Base-by-base conservation (phyloP, 768 basidiomycete genomes). In the Leccinum subtestaceum region DNA sequence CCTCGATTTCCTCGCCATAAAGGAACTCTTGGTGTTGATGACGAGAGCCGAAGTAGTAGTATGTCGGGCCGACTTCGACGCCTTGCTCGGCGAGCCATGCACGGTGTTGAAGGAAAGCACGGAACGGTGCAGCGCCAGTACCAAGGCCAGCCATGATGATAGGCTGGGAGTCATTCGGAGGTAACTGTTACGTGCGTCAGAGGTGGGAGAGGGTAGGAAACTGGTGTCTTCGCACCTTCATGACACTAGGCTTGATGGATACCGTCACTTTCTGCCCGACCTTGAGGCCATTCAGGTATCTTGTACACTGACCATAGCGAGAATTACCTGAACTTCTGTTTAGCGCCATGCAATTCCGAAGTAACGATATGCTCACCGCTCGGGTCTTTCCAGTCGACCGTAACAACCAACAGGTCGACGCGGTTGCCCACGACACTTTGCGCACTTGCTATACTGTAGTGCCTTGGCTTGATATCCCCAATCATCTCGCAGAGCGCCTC, bases 31-130 rank as follows among this genome's bases (percentile, higher is more conserved):
- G 86, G 29, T 90, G 89, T 72, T 92, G 91, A 73, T 98, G 89
- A 57, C 97, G 92, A 58, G 96, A 95, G 57, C 97, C 97, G 72
- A 99, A 99, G 81, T 99, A 99, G 80, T 99, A 98, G 72, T 98
- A 88, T 10, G 93, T 84, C 2, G 96, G 96, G 0, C 97, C 97
- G 59, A 97, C 85, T 53, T 89, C 80, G 63, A 88, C 77, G 27
- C 89, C 88, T 70, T 91, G 87, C 31, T 85, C 74, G 31, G 83
- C 80, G 57, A 95, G 87, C 82, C 81, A 85, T 7, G 93, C 94
- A 58, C 96, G 88, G 74, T 99, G 87, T 73, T 99, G 97, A 60
- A 98, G 85, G 83, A 98, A 99, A 7, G 97, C 97, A 58, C 97
- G 93, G 90, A 99, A 99, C 23, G 97, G 97, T 11, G 97, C 97